These are phyloP conservation scores for Oldenlandia corymbosa DNA, from an alignment of 257 asterid genomes.

Conservation along the genomic window DNA sequence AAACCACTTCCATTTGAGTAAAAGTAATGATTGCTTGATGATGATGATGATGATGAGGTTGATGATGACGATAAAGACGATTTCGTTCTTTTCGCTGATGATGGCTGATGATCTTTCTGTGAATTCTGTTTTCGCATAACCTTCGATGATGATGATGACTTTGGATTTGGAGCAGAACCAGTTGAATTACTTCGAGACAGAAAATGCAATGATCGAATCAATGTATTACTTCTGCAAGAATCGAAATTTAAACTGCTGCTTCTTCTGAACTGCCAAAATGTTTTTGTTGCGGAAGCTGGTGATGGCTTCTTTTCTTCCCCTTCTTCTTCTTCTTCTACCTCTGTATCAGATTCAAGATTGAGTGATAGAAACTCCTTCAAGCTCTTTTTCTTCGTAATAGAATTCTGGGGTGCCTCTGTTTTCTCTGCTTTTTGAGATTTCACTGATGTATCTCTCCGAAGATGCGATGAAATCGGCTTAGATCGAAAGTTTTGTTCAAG, in stretches of 20 bases:
- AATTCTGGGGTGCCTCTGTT: not conserved
- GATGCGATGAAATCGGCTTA: slow-evolving; percentile 10
- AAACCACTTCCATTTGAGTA: slow-evolving; percentile 20
- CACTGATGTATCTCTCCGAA: not conserved
- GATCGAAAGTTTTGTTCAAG: slow-evolving; percentile 13
- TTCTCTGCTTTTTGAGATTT: not conserved
- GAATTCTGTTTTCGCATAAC: slow-evolving; percentile 44
- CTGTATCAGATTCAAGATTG: slow-evolving; percentile 26
- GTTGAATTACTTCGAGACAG: slow-evolving; percentile 74
- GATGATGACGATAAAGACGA: too few relatives aligned
- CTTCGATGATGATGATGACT: slow-evolving; percentile 26
- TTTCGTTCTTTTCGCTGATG: slow-evolving; percentile 21
- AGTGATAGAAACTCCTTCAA: slow-evolving; percentile 55
- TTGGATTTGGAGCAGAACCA: slow-evolving; percentile 67
- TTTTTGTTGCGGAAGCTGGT: slow-evolving; percentile 14
- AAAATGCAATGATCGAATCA: slow-evolving; percentile 53
- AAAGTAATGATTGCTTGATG: slow-evolving; percentile 25
- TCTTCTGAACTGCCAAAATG: slow-evolving; percentile 75
- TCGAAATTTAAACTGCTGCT: slow-evolving; percentile 62
- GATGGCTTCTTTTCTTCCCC: slow-evolving; percentile 27
- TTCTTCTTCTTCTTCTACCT: slow-evolving; percentile 27
- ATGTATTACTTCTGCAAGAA: slow-evolving; percentile 26
- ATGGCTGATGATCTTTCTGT: slow-evolving; percentile 32
- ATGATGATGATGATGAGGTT: slow-evolving; percentile 17
- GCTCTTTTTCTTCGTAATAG: slow-evolving; percentile 39